phyloP scores from a whole-genome alignment of 2,329 filamentous ascomycete genomes.

The Chaetomiaceae sp. region DNA sequence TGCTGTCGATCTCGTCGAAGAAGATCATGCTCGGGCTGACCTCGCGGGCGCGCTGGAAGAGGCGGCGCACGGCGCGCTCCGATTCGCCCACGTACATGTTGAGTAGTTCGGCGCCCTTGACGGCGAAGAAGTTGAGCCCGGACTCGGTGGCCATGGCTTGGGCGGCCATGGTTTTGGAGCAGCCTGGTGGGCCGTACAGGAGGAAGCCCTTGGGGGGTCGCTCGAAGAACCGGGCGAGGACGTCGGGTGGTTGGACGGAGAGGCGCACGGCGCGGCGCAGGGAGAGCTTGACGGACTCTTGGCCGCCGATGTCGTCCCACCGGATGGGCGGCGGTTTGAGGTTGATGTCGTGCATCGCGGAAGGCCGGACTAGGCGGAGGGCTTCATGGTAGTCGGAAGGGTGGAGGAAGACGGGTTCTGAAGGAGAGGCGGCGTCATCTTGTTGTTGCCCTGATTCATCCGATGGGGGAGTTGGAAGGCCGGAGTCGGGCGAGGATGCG shows the following conservation, averaged over 20 bases:
- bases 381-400: conserved; percentile 59
- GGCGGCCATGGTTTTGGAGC: conserved; percentile 88
- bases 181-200: conserved; percentile 88
- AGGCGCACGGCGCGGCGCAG: conserved; percentile 49
- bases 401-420: conserved; percentile 32
- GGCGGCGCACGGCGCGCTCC: conserved; percentile 76
- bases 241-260: conserved; percentile 32
- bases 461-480: conserved; percentile 12
- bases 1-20: conserved; percentile 93
- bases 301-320: conserved; percentile 87
- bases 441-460: conserved; percentile 19
- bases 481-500: conserved; percentile 31
- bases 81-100: conserved; percentile 98
- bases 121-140: conserved; percentile 87
- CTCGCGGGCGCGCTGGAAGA: conserved; percentile 81
- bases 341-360: conserved; percentile 84
- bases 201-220: conserved; percentile 75
- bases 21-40: conserved; percentile 91
- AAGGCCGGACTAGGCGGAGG: conserved; percentile 66
- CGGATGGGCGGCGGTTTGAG: conserved; percentile 79
- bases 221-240: conserved; percentile 36
- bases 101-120: conserved; percentile 88
- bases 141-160: conserved; percentile 89
- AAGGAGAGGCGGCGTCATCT: not conserved
- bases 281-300: conserved; percentile 66